Base-by-base conservation (phyloP, 331 rosid genomes). In the Acacia concinna region DNA sequence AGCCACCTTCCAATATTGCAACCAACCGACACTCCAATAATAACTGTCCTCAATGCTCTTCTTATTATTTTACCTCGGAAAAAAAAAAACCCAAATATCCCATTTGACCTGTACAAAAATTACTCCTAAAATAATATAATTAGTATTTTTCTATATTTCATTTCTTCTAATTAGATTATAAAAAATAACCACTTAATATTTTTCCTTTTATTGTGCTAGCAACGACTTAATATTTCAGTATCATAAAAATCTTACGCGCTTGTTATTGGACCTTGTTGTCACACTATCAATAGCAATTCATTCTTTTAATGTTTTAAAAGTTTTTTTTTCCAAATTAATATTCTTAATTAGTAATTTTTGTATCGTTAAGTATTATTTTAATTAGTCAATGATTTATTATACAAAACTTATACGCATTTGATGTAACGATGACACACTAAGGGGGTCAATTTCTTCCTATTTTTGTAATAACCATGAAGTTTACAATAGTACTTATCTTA, bases 11-110 rank as follows among this genome's bases (percentile, higher is more conserved):
- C 46, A 44, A 77, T 28, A 57, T 57, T 1, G n/a, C 18, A 74
- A 18, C 83, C 79, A 78, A 51, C 79, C 83, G 81, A 81, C 88
- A 81, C 81, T 81, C 15, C 67, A 60, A 60, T 27, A 60, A 28
- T 11, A 28, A 49, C 21, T 18, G n/a, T 46, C 52, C 52, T 17
- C 17, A 14, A 43, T 43, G 52, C 52, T 46, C 25, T 2, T 27
- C 15, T 21, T 52, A 11, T 27, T 6, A 4, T 57, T 63, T 63
- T 30, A 63, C 23, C 8, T 2, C 1, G 5, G 41, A 8, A 7
- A 37, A 37, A 34, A 34, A 38, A 38, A 32, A 32, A 1, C 3
- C 1, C 1, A 37, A 7, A 37, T 1, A 37, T 37, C 41, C 41
- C 41, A 7, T 37, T 23, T 21, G 30, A 7, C 12, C 28, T 51